Base-by-base conservation (phyloP, 2,329 filamentous ascomycete species). In the Bipolaris cookei region DNA sequence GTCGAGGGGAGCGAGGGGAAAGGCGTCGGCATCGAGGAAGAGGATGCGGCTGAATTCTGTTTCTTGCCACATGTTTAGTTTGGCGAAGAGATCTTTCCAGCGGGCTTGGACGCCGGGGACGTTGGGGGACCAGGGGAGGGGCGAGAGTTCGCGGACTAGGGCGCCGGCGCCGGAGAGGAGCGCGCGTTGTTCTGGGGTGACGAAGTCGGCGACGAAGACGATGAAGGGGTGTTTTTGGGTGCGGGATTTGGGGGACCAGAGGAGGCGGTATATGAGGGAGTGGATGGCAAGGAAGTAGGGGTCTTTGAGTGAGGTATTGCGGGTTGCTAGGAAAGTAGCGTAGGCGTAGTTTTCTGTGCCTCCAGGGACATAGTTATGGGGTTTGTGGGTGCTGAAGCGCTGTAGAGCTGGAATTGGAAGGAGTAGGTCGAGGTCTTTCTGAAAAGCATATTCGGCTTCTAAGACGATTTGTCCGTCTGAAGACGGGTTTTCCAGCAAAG, bases 1-100 rank as follows among this genome's bases (percentile, higher is more conserved):
- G 43, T 76, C 73, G 34, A 75, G 62, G 28, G 69, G 70, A 0
- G 57, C 48, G 3, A 74, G 51, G 0, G 73, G 72, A 11, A 75
- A 72, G 0, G 73, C 73, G 50, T 76, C 73, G 0, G 70, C 72
- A 45, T 76, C 73, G 3, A 76, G 58, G 50, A 73, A 76, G 0
- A 71, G 39, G 14, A 76, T 68, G 18, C 66, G 66, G n/a, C 49
- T 51, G 47, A 74, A 76, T 2, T 71, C 64, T 0, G 65, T 71
- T 47, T 74, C 67, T 6, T 63, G 65, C 72, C 71, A 76, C 70
- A 76, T 75, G 58, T 75, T 65, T 16, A 76, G 63, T 43, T 76
- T 76, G 4, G 72, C 68, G 51, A 76, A 76, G 3, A 75, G 69
- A 42, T 76, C 71, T 50, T 65, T 69, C 70, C 72, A 75, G 1